Conservation (phyloP, 1,139 yeast species). For the Lodderomyces beijingensis region DNA sequence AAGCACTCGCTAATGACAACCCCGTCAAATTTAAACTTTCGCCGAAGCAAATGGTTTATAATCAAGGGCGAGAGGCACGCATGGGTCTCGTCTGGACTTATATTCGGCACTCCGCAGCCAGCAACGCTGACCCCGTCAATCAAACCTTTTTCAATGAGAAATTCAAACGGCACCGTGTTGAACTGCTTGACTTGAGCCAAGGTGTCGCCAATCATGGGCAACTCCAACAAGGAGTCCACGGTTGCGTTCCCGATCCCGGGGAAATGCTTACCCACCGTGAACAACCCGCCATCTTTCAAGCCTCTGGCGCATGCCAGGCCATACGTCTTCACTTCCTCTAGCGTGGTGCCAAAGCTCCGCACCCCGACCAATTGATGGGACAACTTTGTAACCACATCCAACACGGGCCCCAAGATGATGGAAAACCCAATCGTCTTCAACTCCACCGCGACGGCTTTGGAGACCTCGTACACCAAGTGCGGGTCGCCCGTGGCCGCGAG, state of each 20-base stretch:
- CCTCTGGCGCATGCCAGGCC: constrained; percentile 56
- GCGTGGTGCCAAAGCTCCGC: constrained; percentile 58
- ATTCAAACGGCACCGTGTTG: constrained; percentile 51
- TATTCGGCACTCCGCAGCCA: constrained; percentile 67
- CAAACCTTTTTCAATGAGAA: constrained; percentile 42
- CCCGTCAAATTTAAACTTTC: constrained; percentile 53
- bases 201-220: constrained; percentile 58
- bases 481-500: constrained; percentile 53
- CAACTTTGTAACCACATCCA: constrained; percentile 58
- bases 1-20: constrained; percentile 62
- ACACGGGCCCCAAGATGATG: constrained; percentile 59
- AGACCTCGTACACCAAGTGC: constrained; percentile 48
- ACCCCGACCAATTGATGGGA: constrained; percentile 59
- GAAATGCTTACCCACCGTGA: constrained; percentile 60
- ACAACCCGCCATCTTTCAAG: constrained; percentile 50
- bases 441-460: constrained; percentile 54
- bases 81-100: constrained; percentile 58
- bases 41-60: constrained; percentile 49
- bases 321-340: constrained; percentile 54
- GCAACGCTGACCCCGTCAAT: constrained; percentile 60
- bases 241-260: constrained; percentile 66
- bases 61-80: constrained; percentile 61
- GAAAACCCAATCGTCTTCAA: constrained; percentile 52
- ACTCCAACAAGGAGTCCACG: constrained; percentile 53
- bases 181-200: constrained; percentile 50